Evolutionary conservation across 2,329 filamentous ascomycete species (phyloP).

Genomic region (Cordyceps cicadae): DNA sequence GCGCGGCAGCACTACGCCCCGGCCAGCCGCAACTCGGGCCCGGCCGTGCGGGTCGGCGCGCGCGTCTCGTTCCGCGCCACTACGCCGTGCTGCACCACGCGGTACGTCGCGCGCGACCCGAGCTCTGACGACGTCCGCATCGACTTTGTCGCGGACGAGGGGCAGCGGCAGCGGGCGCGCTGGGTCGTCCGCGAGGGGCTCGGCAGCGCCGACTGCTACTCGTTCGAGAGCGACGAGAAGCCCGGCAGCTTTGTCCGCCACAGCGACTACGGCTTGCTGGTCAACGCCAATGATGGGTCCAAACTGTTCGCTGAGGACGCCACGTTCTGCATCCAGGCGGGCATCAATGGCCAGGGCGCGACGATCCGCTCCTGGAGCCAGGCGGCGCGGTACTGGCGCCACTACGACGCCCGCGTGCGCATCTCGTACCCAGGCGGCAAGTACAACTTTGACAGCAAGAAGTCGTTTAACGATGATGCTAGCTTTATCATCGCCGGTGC

Average conservation of each 20-base stretch:
- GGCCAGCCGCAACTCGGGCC: conserved; percentile 38
- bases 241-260: conserved; percentile 53
- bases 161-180: conserved; percentile 43
- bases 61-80: conserved; percentile 48
- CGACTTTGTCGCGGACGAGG: conserved; percentile 42
- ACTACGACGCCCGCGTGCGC: conserved; percentile 35
- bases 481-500: conserved; percentile 35
- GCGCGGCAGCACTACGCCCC: conserved; percentile 49
- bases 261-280: conserved; percentile 39
- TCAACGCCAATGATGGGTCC: conserved; percentile 43
- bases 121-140: conserved; percentile 37
- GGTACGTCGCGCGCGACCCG: conserved; percentile 47
- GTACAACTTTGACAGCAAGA: conserved; percentile 40
- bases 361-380: conserved; percentile 50
- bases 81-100: conserved; percentile 43
- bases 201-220: conserved; percentile 47
- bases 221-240: conserved; percentile 52
- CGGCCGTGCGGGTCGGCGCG: conserved; percentile 37
- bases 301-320: conserved; percentile 54
- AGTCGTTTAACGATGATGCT: conserved; percentile 44
- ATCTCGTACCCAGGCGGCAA: conserved; percentile 47
- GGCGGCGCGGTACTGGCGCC: conserved; percentile 49
- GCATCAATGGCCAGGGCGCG: conserved; percentile 41
- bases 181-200: conserved; percentile 49
- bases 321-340: conserved; percentile 51